Conservation (phyloP, 2,329 filamentous ascomycete species). For the Sphaerulina musiva region DNA sequence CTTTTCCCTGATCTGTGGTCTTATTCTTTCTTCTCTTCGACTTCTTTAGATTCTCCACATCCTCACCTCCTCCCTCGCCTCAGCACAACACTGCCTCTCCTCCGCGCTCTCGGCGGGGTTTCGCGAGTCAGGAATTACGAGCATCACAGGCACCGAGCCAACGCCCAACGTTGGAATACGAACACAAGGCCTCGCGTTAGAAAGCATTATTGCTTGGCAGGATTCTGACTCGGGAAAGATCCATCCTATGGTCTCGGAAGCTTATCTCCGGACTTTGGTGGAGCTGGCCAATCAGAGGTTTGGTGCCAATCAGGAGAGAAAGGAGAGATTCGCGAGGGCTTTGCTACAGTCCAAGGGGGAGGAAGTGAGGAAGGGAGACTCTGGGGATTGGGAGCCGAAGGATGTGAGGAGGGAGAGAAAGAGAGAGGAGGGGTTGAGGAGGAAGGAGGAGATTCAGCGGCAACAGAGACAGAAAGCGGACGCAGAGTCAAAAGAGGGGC, state of each 20-base stretch:
- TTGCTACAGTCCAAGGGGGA: constrained; percentile 34
- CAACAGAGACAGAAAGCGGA: not conserved
- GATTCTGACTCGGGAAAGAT: constrained; percentile 36
- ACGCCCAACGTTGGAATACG: constrained; percentile 79
- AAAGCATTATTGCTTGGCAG: constrained; percentile 66
- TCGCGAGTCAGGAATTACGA: constrained; percentile 71
- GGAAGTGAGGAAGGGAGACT: constrained; percentile 31
- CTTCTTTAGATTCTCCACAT: constrained; percentile 73
- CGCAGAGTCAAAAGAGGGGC: not conserved
- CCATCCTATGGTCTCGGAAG: constrained; percentile 54
- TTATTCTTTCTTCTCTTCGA: not conserved
- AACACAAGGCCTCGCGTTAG: constrained; percentile 73
- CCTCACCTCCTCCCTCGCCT: constrained; percentile 64
- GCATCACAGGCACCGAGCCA: constrained; percentile 16
- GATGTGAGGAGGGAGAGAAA: constrained; percentile 36
- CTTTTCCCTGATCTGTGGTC: not conserved
- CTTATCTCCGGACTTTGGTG: constrained; percentile 62
- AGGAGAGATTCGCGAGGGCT: constrained; percentile 55
- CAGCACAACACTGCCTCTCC: constrained; percentile 69
- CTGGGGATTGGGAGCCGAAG: constrained; percentile 36
- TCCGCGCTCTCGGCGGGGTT: constrained; percentile 78
- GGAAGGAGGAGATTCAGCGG: constrained; percentile 20
- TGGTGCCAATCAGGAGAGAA: constrained; percentile 60
- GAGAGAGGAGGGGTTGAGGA: constrained; percentile 44
- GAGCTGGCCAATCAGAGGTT: constrained; percentile 70